phyloP scores from a whole-genome alignment of 1,139 yeast genomes.

The Diutina siamensis region DNA sequence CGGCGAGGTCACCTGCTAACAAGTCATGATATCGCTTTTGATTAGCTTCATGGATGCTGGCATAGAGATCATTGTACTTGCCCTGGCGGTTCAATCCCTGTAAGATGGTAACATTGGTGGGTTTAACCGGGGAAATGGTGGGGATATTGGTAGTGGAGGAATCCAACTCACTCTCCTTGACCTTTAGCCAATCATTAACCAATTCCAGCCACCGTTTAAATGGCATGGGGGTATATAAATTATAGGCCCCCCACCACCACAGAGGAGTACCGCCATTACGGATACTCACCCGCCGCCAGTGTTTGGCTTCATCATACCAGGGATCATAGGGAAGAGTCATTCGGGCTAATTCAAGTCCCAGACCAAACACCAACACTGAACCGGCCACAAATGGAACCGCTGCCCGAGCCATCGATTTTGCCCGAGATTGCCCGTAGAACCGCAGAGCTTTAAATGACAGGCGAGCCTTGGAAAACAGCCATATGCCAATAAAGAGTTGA shows the following conservation, averaged over 20 bases:
- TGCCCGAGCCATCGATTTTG: slow-evolving; percentile 11
- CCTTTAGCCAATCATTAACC: slow-evolving; percentile 6
- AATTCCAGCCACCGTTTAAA: slow-evolving; percentile 25
- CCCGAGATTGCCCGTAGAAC: slow-evolving; percentile 7
- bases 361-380: slow-evolving; percentile 15
- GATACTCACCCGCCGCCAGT: slow-evolving; percentile 33
- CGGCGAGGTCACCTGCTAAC: slow-evolving; percentile 7
- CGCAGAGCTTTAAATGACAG: neutral
- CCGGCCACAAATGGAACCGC: slow-evolving; percentile 10
- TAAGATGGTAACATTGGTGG: neutral
- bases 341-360: slow-evolving; percentile 41
- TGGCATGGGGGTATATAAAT: slow-evolving; percentile 39
- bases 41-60: slow-evolving; percentile 8
- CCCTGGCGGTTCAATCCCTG: slow-evolving; percentile 1
- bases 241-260: slow-evolving; percentile 53
- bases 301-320: slow-evolving; percentile 49
- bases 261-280: slow-evolving; percentile 31
- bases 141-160: slow-evolving; percentile 7
- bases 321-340: slow-evolving; percentile 46
- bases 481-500: neutral
- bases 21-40: slow-evolving; percentile 6
- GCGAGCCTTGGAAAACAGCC: slow-evolving; percentile 3
- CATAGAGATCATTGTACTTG: slow-evolving; percentile 9
- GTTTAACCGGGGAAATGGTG: neutral
- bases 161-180: slow-evolving; percentile 8